Evolutionary conservation across 2,329 filamentous ascomycete species (phyloP).

Genomic region (Venturia effusa): DNA sequence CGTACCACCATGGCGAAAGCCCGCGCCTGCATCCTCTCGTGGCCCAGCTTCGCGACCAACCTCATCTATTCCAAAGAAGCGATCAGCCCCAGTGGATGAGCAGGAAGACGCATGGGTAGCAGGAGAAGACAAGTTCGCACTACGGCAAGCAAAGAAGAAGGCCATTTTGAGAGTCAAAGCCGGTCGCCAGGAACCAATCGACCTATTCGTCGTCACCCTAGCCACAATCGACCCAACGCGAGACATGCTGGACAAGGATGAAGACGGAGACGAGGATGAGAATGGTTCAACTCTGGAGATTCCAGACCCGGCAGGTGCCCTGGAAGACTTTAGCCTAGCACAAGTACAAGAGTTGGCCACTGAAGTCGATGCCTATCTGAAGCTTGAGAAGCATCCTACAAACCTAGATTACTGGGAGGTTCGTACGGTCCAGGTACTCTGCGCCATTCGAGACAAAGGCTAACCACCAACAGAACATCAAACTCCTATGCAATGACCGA

Average conservation of each 20-base stretch:
- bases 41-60: neutral
- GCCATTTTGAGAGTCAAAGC: conserved; percentile 89
- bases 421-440: conserved; percentile 16
- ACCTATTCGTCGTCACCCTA: conserved; percentile 85
- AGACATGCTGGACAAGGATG: conserved; percentile 45
- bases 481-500: conserved; percentile 69
- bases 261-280: conserved; percentile 59
- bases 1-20: conserved; percentile 5
- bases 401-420: conserved; percentile 84
- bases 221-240: conserved; percentile 78
- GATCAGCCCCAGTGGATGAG: conserved; percentile 26
- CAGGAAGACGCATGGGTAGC: conserved; percentile 62
- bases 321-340: conserved; percentile 57
- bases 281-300: conserved; percentile 67
- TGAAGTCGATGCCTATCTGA: conserved; percentile 70
- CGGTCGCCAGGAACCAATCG: conserved; percentile 81
- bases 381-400: conserved; percentile 64
- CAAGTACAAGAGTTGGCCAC: conserved; percentile 68
- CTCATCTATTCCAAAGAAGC: conserved; percentile 9
- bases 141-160: conserved; percentile 97
- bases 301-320: conserved; percentile 68
- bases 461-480: conserved; percentile 51
- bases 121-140: conserved; percentile 88
- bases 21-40: neutral
- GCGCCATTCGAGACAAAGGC: conserved; percentile 3